These are phyloP conservation scores for Kalmusia sp. DNA, from an alignment of 2,329 filamentous ascomycete species.

Conservation along the genomic window DNA sequence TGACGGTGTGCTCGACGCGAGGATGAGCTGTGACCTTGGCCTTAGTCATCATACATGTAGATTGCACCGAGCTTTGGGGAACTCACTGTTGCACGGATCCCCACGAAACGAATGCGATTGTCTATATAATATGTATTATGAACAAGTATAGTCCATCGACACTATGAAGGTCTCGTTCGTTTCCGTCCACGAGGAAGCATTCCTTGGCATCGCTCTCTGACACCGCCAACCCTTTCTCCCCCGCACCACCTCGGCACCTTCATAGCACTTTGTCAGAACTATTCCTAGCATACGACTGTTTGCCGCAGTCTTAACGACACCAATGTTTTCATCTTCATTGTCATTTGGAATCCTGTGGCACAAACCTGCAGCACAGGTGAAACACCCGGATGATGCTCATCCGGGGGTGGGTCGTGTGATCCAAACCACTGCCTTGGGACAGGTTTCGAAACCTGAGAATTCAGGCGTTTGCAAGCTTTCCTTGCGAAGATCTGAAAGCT, in stretches of 20 bases:
- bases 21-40: not conserved
- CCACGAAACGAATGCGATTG: not conserved
- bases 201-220: too few species aligned
- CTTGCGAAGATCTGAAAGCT: conserved; percentile 4
- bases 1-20: conserved; percentile 5
- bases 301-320: not conserved
- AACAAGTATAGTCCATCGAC: too few species aligned
- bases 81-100: not conserved
- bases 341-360: not conserved
- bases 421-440: not conserved
- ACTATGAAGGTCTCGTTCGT: too few species aligned
- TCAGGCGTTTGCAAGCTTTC: conserved; percentile 4
- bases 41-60: not conserved
- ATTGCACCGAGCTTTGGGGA: too few species aligned
- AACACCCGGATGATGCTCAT: not conserved
- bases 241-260: not conserved
- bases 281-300: not conserved
- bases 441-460: conserved; percentile 1
- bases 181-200: too few species aligned
- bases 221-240: not conserved
- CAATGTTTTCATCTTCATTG: not conserved
- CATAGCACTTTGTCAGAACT: not conserved
- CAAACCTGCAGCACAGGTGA: conserved; percentile 2
- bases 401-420: not conserved
- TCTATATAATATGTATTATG: too few species aligned